These are phyloP conservation scores for Sporothrix pallida DNA, from an alignment of 2,329 filamentous ascomycete genomes.

Conservation along the genomic window DNA sequence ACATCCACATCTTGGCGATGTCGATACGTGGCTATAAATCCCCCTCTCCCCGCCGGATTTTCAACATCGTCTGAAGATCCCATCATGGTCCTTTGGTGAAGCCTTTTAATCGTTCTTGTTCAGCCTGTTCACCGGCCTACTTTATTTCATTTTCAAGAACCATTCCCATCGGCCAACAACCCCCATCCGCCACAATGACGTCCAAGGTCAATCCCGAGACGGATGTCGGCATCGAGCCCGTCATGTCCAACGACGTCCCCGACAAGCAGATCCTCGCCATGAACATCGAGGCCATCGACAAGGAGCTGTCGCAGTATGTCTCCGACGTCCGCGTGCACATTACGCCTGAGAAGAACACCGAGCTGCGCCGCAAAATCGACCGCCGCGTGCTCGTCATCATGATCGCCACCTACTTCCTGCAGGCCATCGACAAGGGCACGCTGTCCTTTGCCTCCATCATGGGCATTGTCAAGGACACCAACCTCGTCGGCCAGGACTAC, in stretches of 20 bases:
- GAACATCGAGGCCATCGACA: slow-evolving; percentile 51
- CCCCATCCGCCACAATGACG: slow-evolving; percentile 9
- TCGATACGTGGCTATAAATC: not conserved
- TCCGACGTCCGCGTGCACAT: slow-evolving; percentile 62
- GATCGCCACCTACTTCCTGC: slow-evolving; percentile 75
- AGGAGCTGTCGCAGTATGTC: slow-evolving; percentile 73
- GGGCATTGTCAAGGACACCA: slow-evolving; percentile 60
- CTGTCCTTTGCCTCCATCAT: slow-evolving; percentile 69
- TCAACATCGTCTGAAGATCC: not conserved
- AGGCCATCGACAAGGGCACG: slow-evolving; percentile 71
- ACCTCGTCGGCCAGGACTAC: slow-evolving; percentile 60
- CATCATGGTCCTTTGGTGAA: not conserved
- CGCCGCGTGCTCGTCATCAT: slow-evolving; percentile 71
- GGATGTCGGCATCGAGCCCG: slow-evolving; percentile 16
- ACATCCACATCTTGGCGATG: not conserved
- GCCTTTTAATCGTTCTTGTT: not conserved
- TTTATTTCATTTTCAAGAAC: not conserved
- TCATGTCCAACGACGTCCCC: not conserved
- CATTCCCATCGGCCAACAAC: not conserved
- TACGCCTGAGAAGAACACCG: slow-evolving; percentile 62
- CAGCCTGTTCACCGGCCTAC: too few relatives aligned
- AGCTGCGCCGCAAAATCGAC: slow-evolving; percentile 70
- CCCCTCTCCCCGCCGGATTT: not conserved
- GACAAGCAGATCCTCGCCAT: slow-evolving; percentile 8
- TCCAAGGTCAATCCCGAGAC: not conserved